Base-by-base conservation (phyloP, 2,329 filamentous ascomycete species). In the Curvularia sp. region DNA sequence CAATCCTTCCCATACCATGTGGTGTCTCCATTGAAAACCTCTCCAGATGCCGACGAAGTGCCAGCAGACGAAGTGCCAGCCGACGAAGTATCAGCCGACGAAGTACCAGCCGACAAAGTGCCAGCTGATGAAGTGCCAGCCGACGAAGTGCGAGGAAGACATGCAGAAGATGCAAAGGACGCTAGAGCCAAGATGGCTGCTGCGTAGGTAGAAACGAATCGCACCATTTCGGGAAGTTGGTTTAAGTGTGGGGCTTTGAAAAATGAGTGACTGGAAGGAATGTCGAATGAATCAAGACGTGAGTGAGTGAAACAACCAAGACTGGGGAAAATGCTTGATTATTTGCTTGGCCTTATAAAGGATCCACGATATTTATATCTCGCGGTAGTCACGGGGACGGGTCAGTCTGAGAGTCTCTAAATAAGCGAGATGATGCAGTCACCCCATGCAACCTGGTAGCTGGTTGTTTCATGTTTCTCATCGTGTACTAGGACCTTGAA, bases 291-390 rank as follows among this genome's bases (percentile, higher is more conserved):
- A 48, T 33, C 26, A 24, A 33, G 4, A 22, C 12, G 18, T 33
- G 18, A 10, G 6, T 24, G 44, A 48, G 6, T 48, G 44, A 48
- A 48, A 48, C 18, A 22, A 48, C 44, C 30, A 48, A 48, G 44
- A 10, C 44, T 48, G 44, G 28, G 22, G 44, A 35, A 13, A 33
- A 48, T 22, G 44, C 44, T 48, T 48, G 44, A 22, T 48, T 33
- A 22, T 48, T 13, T 30, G 28, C 44, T 48, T 48, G 30, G 44
- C 44, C 33, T 48, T 48, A 48, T 48, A 33, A 20, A 20, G 30
- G 22, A 33, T 33, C 22, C 28, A 30, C n/a, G 9, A 48, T 22
- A 13, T 22, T 3, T 24, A 13, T 22, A 5, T 13, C 18, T 13
- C 44, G 15, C 22, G n/a, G 28, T 33, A 10, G 5, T 20, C 13